phyloP scores from a whole-genome alignment of 176 grass and related monocot genomes.

The Carex cristatella region DNA sequence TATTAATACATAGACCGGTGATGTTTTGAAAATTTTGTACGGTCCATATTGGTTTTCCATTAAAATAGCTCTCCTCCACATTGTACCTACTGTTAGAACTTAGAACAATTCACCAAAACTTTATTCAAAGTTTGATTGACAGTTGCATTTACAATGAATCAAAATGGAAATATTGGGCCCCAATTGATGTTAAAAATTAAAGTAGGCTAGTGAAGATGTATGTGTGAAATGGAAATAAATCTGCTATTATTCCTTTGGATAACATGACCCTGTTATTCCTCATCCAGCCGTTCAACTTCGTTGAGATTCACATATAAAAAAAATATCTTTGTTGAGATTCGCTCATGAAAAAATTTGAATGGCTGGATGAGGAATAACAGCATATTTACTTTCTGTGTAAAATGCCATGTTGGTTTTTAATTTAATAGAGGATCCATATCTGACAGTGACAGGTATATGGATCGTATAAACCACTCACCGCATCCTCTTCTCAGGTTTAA shows the following conservation, averaged over 20 bases:
- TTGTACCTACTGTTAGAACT: too few species aligned
- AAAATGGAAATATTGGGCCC: not conserved
- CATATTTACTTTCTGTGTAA: not conserved
- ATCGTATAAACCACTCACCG: not conserved
- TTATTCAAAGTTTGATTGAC: not conserved
- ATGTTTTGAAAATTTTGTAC: too few species aligned
- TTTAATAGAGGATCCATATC: not conserved
- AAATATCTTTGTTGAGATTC: too few species aligned
- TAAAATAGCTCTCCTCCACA: too few species aligned
- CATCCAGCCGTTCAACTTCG: too few species aligned
- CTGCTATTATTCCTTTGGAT: too few species aligned
- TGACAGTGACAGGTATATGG: not conserved
- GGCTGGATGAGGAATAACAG: too few species aligned
- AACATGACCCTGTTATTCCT: too few species aligned
- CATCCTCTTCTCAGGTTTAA: not conserved
- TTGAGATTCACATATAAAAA: too few species aligned
- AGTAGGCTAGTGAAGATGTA: not conserved
- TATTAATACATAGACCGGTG: too few species aligned
- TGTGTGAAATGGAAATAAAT: not conserved
- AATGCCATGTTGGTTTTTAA: not conserved
- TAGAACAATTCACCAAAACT: not conserved
- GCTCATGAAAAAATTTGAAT: too few species aligned
- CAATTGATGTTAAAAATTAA: not conserved
- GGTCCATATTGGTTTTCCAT: too few species aligned
- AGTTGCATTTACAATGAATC: not conserved